Conservation (phyloP, 2,329 filamentous ascomycete genomes). For the Byssoonygena ceratinophila region DNA sequence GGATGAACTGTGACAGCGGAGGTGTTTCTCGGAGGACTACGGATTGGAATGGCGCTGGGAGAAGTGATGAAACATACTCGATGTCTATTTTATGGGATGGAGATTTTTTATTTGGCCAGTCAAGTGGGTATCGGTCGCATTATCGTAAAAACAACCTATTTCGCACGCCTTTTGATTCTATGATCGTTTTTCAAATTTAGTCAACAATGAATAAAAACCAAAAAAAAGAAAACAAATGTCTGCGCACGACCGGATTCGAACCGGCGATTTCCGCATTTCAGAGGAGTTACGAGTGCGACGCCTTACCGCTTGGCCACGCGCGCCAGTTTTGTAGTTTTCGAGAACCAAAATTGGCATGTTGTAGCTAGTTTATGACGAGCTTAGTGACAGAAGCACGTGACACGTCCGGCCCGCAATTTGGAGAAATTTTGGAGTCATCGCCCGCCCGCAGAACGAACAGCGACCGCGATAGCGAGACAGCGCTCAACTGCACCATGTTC, state of each 20-base stretch:
- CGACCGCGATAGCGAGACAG: not conserved
- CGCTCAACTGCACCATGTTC: no score
- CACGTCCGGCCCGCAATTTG: not conserved
- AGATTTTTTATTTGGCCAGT: not conserved
- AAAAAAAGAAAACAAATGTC: slow-evolving; percentile 9
- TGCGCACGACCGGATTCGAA: slow-evolving; percentile 16
- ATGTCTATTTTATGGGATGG: not conserved
- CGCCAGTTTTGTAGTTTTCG: not conserved
- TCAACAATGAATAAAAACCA: slow-evolving; percentile 13
- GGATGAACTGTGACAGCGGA: not conserved
- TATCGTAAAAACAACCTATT: no score
- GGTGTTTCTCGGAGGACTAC: not conserved
- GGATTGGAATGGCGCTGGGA: not conserved
- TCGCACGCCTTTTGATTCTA: no score
- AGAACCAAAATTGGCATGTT: no score
- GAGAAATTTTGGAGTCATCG: slow-evolving; percentile 8
- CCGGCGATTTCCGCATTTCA: slow-evolving; percentile 12
- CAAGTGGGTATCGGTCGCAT: no score
- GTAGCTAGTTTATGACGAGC: no score
- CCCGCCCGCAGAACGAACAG: not conserved
- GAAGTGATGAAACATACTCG: not conserved
- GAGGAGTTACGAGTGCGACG: slow-evolving; percentile 9
- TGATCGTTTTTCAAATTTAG: no score
- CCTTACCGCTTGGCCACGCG: slow-evolving; percentile 13
- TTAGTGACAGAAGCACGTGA: slow-evolving; percentile 2